These are phyloP conservation scores for Triticum dicoccoides DNA, from an alignment of 176 grass and related monocot genomes.

Conservation along the genomic window DNA sequence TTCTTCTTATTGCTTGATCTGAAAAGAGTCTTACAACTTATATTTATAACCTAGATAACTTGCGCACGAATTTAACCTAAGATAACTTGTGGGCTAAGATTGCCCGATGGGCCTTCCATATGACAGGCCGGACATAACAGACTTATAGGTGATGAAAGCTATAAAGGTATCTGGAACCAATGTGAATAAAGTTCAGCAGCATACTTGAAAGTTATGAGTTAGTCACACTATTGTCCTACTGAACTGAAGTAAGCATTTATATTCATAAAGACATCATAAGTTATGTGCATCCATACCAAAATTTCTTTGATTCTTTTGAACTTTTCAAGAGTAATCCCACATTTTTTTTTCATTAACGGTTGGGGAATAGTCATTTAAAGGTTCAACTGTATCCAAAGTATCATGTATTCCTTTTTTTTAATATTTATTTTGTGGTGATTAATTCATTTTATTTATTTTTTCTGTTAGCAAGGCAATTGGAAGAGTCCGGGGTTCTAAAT, in stretches of 20 bases:
- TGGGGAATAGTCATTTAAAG: neutral
- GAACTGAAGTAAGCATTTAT: neutral
- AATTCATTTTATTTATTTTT: conserved; percentile 31
- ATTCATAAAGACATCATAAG: neutral
- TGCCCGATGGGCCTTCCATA: too few relatives aligned
- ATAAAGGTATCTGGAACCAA: conserved; percentile 9
- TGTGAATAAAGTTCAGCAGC: neutral
- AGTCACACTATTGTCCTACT: conserved; percentile 10
- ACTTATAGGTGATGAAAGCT: neutral
- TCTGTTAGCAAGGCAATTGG: conserved; percentile 74
- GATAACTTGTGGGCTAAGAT: too few relatives aligned
- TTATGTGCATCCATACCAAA: neutral
- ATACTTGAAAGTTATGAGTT: neutral
- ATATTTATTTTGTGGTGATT: conserved; percentile 11
- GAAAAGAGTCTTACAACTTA: too few relatives aligned
- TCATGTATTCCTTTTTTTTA: neutral
- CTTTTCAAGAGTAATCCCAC: neutral
- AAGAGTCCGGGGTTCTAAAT: conserved; percentile 87
- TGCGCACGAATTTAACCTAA: too few relatives aligned
- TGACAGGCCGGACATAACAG: too few relatives aligned
- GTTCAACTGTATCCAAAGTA: conserved; percentile 4
- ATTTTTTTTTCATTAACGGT: neutral
- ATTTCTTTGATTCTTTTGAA: neutral
- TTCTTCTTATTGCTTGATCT: too few relatives aligned
- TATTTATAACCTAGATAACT: too few relatives aligned